Evolutionary conservation across 768 basidiomycete species (phyloP), one percentile per base, ranked within the genome.

Genomic region (Psilocybe cyanescens): DNA sequence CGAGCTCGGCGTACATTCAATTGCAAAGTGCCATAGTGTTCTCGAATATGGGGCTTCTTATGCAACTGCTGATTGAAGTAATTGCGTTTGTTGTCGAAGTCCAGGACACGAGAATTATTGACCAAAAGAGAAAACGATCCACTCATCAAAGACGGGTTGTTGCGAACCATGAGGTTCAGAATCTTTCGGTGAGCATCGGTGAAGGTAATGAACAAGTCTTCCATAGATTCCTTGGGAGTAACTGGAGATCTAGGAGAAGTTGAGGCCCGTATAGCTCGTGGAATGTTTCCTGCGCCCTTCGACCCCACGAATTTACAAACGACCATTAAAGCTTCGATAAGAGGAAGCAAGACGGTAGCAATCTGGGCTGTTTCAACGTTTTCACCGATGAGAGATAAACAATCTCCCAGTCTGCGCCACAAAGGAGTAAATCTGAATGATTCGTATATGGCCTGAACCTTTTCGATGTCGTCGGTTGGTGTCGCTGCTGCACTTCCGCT

Each of bases 51-150:
- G 16, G 89, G 89, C 8, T 94, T 88, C 47, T 90, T 88, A 71
- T 95, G 95, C 7, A 97, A 81, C 71, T 96, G 94, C 72, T 97
- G 95, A 46, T 84, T 89, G 78, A 95, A 95, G 77, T 94, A 96
- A 70, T 96, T 97, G 37, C 97, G 88, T 79, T 99, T 99, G 87
- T 99, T 99, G 81, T 99, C 97, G 72, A 99, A 99, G 80, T 99
- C 97, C 58, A 99, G 85, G 24, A 99, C 95, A 31, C 94, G 89
- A 50, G 97, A 90, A 69, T 99, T 99, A 76, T 96, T 89, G 49
- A 99, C 92, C 64, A 99, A 81, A 1, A 99, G 83, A 14, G 96
- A 95, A 83, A 99, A 99, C 1, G 97, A 98, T 9, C 97, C 97
- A 67, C 94, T 94, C 92, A 99, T 96, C 45, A 99, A 76, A 0